Evolutionary conservation across 164 flowering plant species (phyloP), one percentile per base, ranked within the genome.

Genomic region (Aristolochia fimbriata): DNA sequence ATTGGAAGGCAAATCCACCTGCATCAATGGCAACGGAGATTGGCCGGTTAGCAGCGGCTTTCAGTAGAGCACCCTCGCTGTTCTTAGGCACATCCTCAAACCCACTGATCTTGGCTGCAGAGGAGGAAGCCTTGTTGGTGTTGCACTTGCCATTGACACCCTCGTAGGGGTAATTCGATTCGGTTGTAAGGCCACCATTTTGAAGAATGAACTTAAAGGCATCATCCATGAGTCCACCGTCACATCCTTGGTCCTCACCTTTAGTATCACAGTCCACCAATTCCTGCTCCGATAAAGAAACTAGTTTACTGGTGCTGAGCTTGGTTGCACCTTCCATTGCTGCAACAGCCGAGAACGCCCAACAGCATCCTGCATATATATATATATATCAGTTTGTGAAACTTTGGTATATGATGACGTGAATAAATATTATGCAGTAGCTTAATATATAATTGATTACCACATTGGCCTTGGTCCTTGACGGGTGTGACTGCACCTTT

Each of bases 301-400:
- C 17, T 20, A 73, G 49, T 19, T 71, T 59, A 3, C 77, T 74
- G 0, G 71, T 69, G 24, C 21, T 64, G 52, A 74, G 57, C 45
- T 65, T 49, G 56, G 27, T 61, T 3, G 67, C 56, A 6, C 78
- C 76, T 61, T 73, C 80, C 21, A 59, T 48, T 0, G 77, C 77
- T 4, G 65, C 75, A n/a, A 68, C 71, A 3, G 73, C 56, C 15
- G 77, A 72, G 48, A 75, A 75, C n/a, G 78, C 76, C 78, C 78
- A 75, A 37, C 78, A 75, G 56, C 48, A 57, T 41, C 78, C 78
- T 75, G 30, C 7, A n/a, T 11, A 4, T 15, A 52, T 4, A 52
- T 15, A 15, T 52, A 15, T 15, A 52, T 11, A 19, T 21, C 27
- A 11, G 15, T n/a, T n/a, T 16, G 24, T 15, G 12, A 22, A 5